Evolutionary conservation across 768 basidiomycete genomes (phyloP), one percentile per base, ranked within the genome.

Genomic region (Xerocomellus amylosporus): DNA sequence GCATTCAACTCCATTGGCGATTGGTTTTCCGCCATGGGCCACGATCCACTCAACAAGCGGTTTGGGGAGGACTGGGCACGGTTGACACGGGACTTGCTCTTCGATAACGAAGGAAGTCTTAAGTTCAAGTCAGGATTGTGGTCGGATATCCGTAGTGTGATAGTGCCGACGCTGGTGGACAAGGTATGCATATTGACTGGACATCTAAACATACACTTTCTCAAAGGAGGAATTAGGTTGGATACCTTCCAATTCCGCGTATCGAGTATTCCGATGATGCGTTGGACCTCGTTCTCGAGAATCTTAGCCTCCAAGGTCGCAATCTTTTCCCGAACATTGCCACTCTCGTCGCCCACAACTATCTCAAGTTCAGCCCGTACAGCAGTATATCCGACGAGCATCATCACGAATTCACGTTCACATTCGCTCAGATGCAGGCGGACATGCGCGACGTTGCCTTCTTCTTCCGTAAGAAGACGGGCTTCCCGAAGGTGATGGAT

Each of bases 391-490:
- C 71, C 5, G 91, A 91, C 67, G 77, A 83, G 58, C 70, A 76
- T 28, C 79, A 80, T 60, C 91, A 96, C 69, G 79, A 83, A 50
- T 83, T 97, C 66, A 86, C 79, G 34, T 67, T 97, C 51, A 84
- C 83, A 8, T 77, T 97, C 36, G 77, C 77, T 28, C 94, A 98
- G 70, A 89, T 97, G 62, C 94, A 98, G 68, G 88, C 89, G 6
- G 93, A 97, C 61, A 88, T 98, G 83, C 82, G 90, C 15, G 94
- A 98, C 62, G 90, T 97, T 14, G 87, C 89, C 9, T 96, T 98
- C 71, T 92, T 87, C 68, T 94, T 91, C 77, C 79, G 78, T 59
- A 91, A 86, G 78, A 95, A 94, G 82, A 80, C 76, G 6, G 91
- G 91, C 4, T 82, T 91, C 61, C 83, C 88, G 3, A 92, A 86